A percentile compares a stretch with the other conserved stretches of the same genome.
Conservation (phyloP, 2,329 filamentous ascomycete species). For the Spiromastix sp. region DNA sequence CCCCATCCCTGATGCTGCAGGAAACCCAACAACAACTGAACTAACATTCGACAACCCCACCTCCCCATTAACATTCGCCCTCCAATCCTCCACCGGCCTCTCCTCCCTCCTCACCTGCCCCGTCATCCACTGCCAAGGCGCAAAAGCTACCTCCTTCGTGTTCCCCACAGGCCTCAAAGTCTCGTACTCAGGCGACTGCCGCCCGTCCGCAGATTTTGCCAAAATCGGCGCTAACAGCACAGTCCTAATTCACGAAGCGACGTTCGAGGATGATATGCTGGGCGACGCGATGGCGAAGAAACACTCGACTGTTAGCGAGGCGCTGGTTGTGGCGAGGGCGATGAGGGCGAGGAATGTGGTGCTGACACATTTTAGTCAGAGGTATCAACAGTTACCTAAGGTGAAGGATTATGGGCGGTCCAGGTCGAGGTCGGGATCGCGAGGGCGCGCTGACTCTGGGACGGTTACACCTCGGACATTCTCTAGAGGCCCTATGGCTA, state of each 20-base stretch:
- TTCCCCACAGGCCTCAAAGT: constrained; percentile 74
- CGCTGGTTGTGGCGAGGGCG: constrained; percentile 60
- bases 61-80: constrained; percentile 25
- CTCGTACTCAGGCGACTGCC: constrained; percentile 89
- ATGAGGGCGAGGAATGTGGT: constrained; percentile 77
- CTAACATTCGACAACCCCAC: constrained; percentile 19
- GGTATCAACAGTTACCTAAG: constrained; percentile 66
- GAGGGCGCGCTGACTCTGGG: not conserved
- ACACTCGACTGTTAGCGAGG: constrained; percentile 81
- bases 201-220: constrained; percentile 62
- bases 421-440: not conserved
- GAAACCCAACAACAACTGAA: constrained; percentile 12
- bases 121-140: constrained; percentile 70
- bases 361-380: constrained; percentile 89
- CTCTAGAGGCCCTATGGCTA: not conserved
- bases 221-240: constrained; percentile 63
- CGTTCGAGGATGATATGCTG: constrained; percentile 76
- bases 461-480: not conserved
- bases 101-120: constrained; percentile 52
- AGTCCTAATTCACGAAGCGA: constrained; percentile 88
- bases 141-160: constrained; percentile 66
- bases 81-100: constrained; percentile 50
- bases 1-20: constrained; percentile 1
- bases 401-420: constrained; percentile 4
- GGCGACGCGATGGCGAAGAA: constrained; percentile 77